Evolutionary conservation across 352 stramenopile genomes (phyloP), one percentile per base, ranked within the genome.

Genomic region (Phytophthora brassicae): DNA sequence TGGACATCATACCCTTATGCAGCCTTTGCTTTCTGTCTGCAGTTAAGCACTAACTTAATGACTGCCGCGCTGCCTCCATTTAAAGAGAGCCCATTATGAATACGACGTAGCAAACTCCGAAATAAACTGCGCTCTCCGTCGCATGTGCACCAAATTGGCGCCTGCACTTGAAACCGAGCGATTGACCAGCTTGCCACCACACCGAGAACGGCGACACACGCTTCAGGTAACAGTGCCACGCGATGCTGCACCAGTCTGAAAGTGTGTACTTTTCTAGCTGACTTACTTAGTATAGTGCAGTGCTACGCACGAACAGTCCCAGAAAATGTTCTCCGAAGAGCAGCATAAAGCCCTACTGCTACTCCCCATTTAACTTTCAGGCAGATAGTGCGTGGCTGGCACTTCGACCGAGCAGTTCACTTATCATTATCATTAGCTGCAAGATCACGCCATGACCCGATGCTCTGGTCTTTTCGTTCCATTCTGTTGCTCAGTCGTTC

Each of bases 241-340:
- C 38, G 51, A 58, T 28, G 26, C 16, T 56, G 29, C 11, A 16
- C 33, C 26, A 31, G 4, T 31, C 28, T 24, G 28, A 5, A 38
- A 38, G 31, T 12, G 26, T 31, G 26, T 9, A 31, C 4, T 31
- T 8, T 8, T 31, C 26, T 31, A 31, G 33, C 33, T 9, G 11
- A 13, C n/a, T 39, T 39, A 9, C 11, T 8, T 31, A 8, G 4
- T 8, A 16, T 13, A 36, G 2, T 36, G 29, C 22, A 43, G 29
- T 19, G 4, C 45, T 44, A 19, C 11, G 13, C 5, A 43, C 14
- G 47, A 14, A 1, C 24, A 38, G 29, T 53, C 53, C 43, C 42
- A 46, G 28, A 53, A 46, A 46, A 53, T 60, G 42, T 60, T 60
- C 20, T 60, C 9, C 23, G 41, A 28, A 23, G 13, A 20, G 41